Base-by-base conservation (phyloP, 2,329 filamentous ascomycete genomes). In the Mycogone perniciosa region DNA sequence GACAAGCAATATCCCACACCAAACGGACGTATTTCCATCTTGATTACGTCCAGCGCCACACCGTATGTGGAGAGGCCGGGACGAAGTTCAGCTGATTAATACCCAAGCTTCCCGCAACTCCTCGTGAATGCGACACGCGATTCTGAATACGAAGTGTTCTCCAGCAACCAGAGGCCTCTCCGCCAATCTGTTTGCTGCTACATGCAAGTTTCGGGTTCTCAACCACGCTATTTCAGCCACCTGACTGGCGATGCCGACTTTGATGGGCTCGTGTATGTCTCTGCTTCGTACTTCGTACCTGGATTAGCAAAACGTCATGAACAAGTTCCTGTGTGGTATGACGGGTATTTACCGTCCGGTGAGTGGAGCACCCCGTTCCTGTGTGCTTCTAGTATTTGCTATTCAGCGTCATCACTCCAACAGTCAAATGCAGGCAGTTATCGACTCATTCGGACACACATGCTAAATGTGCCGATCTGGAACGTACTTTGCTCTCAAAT, bases 191-290 rank as follows among this genome's bases (percentile, higher is more conserved):
- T 49, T 49, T 49, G 43, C 27, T 30, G 33, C 29, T 34, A n/a
- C 31, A 35, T 42, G 20, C 46, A 49, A 30, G 38, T 39, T 46
- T 46, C 35, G 46, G 38, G 46, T 31, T 39, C 46, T 42, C 31
- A n/a, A 42, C 29, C 33, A 33, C 42, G 46, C 46, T 37, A 43
- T 46, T 38, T 43, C 42, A 49, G 46, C 42, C 46, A 44, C 38
- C 37, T 43, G 37, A 29, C 41, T 10, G 34, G 33, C 13, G 20
- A 11, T 30, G 40, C 43, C 46, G 33, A 27, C 2, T 30, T 27
- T 42, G 40, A 30, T 7, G 40, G 30, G 20, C 40, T 42, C 40
- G 31, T 43, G 27, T 41, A 40, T 38, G 30, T 38, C 27, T 38
- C 34, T 44, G n/a, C 30, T 33, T 35, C 20, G 31, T 11, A 44